Evolutionary conservation across 768 basidiomycete species (phyloP).

Genomic region (Glaciozyma antarctica): DNA sequence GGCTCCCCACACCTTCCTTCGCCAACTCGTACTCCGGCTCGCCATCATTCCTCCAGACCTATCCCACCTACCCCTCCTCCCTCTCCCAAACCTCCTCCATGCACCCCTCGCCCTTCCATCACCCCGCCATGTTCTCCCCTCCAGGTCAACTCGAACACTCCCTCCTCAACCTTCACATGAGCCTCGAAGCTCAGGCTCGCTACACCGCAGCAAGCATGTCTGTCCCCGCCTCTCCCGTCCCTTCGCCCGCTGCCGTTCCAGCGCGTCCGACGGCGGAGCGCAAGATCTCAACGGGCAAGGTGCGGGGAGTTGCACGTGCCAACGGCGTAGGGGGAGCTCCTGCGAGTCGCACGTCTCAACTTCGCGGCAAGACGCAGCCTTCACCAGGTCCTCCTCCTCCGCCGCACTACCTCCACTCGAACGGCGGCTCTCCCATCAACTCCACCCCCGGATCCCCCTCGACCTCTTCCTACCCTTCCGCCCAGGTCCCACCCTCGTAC

Average conservation of each 20-base stretch:
- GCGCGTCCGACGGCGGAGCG: constrained; percentile 1
- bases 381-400: too few relatives aligned
- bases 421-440: constrained; percentile 11
- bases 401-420: not conserved
- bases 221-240: not conserved
- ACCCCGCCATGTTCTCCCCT: not conserved
- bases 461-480: not conserved
- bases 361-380: constrained; percentile 8
- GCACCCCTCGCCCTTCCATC: not conserved
- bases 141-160: constrained; percentile 5
- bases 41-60: not conserved
- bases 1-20: constrained; percentile 11
- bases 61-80: not conserved
- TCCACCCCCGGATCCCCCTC: not conserved
- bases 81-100: not conserved
- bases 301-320: not conserved
- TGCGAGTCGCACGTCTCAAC: not conserved
- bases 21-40: constrained; percentile 9
- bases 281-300: not conserved
- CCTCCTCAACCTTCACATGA: constrained; percentile 18
- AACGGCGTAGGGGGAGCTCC: not conserved
- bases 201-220: constrained; percentile 5
- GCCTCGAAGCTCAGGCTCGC: constrained; percentile 17
- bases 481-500: not conserved
- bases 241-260: constrained; percentile 1